Percentiles rank a stretch among this genome's conserved stretches.
These are phyloP conservation scores for Thalassiosira oceanica DNA, from an alignment of 352 stramenopile genomes.

Conservation along the genomic window DNA sequence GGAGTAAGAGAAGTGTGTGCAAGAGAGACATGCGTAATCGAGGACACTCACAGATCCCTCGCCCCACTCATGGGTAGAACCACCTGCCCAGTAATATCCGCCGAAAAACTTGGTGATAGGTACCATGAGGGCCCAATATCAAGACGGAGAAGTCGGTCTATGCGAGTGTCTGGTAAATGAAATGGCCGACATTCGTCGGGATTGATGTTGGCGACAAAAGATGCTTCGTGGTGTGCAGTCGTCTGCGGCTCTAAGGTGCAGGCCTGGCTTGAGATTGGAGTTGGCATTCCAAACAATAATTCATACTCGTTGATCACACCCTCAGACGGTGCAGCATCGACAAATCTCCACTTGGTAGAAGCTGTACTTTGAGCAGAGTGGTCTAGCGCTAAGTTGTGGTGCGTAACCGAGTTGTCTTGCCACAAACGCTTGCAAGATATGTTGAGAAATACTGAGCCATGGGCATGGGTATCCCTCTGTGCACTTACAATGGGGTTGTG, in stretches of 20 bases:
- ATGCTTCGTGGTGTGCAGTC: slow-evolving; percentile 65
- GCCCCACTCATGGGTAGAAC: slow-evolving; percentile 61
- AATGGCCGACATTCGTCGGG: slow-evolving; percentile 65
- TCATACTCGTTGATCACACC: slow-evolving; percentile 72
- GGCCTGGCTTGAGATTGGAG: slow-evolving; percentile 37
- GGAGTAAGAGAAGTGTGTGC: no score
- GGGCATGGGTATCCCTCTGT: neutral
- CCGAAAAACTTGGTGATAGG: slow-evolving; percentile 77
- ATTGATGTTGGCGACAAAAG: slow-evolving; percentile 67
- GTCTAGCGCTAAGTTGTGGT: slow-evolving; percentile 50
- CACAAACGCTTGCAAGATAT: slow-evolving; percentile 52
- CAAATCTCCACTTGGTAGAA: slow-evolving; percentile 66
- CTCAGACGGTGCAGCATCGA: slow-evolving; percentile 9
- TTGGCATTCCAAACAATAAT: slow-evolving; percentile 57
- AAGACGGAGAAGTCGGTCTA: slow-evolving; percentile 71
- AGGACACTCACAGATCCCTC: slow-evolving; percentile 71
- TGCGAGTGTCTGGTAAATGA: slow-evolving; percentile 77
- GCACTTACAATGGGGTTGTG: slow-evolving; percentile 60
- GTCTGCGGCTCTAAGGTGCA: slow-evolving; percentile 49
- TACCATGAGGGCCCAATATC: slow-evolving; percentile 79
- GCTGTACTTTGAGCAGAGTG: slow-evolving; percentile 33
- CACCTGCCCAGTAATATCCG: slow-evolving; percentile 79
- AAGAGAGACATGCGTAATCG: no score
- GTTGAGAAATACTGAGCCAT: slow-evolving; percentile 1
- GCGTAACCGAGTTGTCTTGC: slow-evolving; percentile 77